Evolutionary conservation across 2,329 filamentous ascomycete species (phyloP).

Genomic region (Aspergillus fumigatiaffinis): DNA sequence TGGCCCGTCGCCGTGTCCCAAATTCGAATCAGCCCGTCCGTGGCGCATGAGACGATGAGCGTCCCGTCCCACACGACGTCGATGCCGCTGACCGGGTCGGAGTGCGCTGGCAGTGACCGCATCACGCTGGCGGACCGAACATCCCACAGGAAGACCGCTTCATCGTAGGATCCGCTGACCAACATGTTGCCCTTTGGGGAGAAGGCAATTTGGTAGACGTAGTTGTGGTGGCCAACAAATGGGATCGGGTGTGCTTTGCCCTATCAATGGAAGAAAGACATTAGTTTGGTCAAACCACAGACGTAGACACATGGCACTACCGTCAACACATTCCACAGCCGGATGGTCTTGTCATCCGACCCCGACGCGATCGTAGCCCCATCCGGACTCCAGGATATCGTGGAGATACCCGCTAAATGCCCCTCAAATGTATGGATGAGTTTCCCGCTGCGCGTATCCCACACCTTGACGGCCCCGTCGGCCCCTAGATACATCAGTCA

Average conservation of each 20-base stretch:
- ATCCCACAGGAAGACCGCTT: constrained; percentile 96
- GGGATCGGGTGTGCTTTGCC: constrained; percentile 57
- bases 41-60: constrained; percentile 83
- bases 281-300: not conserved
- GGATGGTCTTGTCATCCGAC: constrained; percentile 92
- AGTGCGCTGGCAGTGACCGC: constrained; percentile 88
- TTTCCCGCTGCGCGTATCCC: constrained; percentile 72
- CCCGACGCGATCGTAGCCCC: constrained; percentile 83
- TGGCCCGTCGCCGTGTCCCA: constrained; percentile 97
- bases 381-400: constrained; percentile 91
- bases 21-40: constrained; percentile 85
- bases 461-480: constrained; percentile 87
- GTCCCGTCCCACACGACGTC: constrained; percentile 93
- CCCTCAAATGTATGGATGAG: constrained; percentile 87
- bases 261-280: constrained; percentile 10
- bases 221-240: constrained; percentile 88
- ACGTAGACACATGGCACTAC: constrained; percentile 21
- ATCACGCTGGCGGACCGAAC: constrained; percentile 82
- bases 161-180: constrained; percentile 91
- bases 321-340: constrained; percentile 74
- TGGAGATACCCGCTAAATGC: constrained; percentile 88
- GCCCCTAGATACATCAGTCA: constrained; percentile 51
- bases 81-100: constrained; percentile 88
- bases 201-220: constrained; percentile 90
- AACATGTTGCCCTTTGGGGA: constrained; percentile 98